Base-by-base conservation (phyloP, 768 basidiomycete genomes). In the Boletus fagicola region DNA sequence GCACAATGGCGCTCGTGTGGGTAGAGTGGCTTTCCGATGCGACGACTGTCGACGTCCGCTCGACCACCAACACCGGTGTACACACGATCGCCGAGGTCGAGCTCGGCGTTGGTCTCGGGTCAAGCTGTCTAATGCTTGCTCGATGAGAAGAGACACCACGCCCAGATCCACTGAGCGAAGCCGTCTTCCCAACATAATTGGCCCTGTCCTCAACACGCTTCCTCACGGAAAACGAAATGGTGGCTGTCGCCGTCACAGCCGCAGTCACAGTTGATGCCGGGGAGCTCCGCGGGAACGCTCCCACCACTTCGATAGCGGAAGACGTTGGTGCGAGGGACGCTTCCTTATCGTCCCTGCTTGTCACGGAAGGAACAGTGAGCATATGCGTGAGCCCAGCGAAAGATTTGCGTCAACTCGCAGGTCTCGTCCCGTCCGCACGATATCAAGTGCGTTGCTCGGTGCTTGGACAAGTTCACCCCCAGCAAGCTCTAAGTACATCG, bases 161-260 rank as follows among this genome's bases (percentile, higher is more conserved):
- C 54, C 55, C n/a, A 13, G 30, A n/a, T 13, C 18, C 30, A 16
- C 30, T 30, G 36, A 51, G 22, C n/a, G 57, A 51, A 22, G 11
- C 13, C 4, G 31, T 45, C 48, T 68, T 68, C 9, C 38, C 44
- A 42, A n/a, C 8, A 9, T 4, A 8, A 20, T 36, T 20, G 4
- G 28, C 22, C 20, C 47, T 47, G 3, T 54, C 38, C 4, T 56
- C 51, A 7, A 54, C 11, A 24, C 43, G 53, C 33, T 67, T 69
- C 53, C 51, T 61, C 26, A 67, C 57, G 0, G 68, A 62, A 36
- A 70, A 70, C 5, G 64, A 42, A 31, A 68, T 59, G 4, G 65
- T 62, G 3, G 60, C 16, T 24, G 58, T 31, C n/a, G 35, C 38
- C 0, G 13, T 54, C 39, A 51, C 53, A 42, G 35, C 18, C 0